Base-by-base conservation (phyloP, 1,139 yeast species). In the Taphrina deformans region DNA sequence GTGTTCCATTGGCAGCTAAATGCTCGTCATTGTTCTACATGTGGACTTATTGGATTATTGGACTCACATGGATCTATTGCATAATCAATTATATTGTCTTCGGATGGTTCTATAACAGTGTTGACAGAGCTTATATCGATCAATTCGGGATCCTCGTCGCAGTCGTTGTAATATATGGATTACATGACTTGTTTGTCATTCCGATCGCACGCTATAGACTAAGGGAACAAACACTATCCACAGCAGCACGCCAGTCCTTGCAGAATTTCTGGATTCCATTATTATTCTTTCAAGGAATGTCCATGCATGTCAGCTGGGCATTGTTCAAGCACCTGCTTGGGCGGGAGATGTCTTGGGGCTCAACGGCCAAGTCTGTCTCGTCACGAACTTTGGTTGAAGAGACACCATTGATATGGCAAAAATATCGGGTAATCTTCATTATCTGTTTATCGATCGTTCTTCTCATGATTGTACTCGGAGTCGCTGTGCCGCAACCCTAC, bases 301-400 rank as follows among this genome's bases (percentile, higher is more conserved):
- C 68, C 14, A 64, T 68, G 41, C 69, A 66, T 40, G 33, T 68
- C 18, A 60, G 61, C 35, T 51, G 65, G 16, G 69, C 69, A 7
- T 18, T 68, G 3, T 50, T 66, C 35, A 53, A 60, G 18, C 69
- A 67, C 48, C 46, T 68, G 60, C 55, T 68, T n/a, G 65, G 66
- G 6, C 29, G 59, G 18, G 64, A 60, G 46, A 67, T 68, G 68
- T 62, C 63, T 27, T 68, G 69, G 69, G 69, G 69, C 14, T 66
- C 69, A 6, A 68, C 69, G 5, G 68, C 67, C 16, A 67, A 67
- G 38, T 67, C 68, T n/a, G 65, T 68, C 10, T 65, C 62, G 29
- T 16, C 56, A 4, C 41, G 67, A 4, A 67, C 67, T 16, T 59
- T 68, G 40, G 67, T 67, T 35, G 65, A 52, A 16, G 69, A 68